Evolutionary conservation across 805 yeast genomes (phyloP).

Genomic region (Hanseniaspora hatyaiensis): DNA sequence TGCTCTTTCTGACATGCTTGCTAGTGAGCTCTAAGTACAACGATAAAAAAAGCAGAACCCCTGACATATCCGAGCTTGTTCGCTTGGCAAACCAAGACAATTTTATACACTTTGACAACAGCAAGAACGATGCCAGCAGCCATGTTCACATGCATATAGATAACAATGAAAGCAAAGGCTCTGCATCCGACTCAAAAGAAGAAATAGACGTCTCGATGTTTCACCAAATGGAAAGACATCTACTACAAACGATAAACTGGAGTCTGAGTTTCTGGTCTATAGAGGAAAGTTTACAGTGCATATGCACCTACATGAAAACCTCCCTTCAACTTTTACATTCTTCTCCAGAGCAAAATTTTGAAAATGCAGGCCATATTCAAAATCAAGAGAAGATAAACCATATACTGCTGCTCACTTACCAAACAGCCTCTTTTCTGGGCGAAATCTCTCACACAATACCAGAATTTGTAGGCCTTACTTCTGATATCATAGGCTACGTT

Average conservation of each 20-base stretch:
- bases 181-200: neutral
- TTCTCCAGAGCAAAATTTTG: constrained; percentile 17
- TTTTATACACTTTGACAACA: neutral
- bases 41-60: constrained; percentile 56
- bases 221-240: constrained; percentile 70
- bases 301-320: neutral
- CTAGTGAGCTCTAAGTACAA: constrained; percentile 78
- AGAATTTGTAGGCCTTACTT: constrained; percentile 35
- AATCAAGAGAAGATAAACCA: neutral
- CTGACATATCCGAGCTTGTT: constrained; percentile 53
- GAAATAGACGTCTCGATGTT: constrained; percentile 42
- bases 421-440: constrained; percentile 40
- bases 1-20: constrained; percentile 72
- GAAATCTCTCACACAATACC: constrained; percentile 44
- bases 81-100: constrained; percentile 44
- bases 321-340: neutral
- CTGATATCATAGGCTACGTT: constrained; percentile 39
- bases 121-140: too few species aligned
- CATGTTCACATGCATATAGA: neutral
- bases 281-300: constrained; percentile 20
- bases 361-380: constrained; percentile 18
- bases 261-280: constrained; percentile 25
- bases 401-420: constrained; percentile 7
- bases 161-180: neutral
- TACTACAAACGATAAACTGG: constrained; percentile 64